Conservation (phyloP, 441 rosid species). For the Erodium chrysanthum region DNA sequence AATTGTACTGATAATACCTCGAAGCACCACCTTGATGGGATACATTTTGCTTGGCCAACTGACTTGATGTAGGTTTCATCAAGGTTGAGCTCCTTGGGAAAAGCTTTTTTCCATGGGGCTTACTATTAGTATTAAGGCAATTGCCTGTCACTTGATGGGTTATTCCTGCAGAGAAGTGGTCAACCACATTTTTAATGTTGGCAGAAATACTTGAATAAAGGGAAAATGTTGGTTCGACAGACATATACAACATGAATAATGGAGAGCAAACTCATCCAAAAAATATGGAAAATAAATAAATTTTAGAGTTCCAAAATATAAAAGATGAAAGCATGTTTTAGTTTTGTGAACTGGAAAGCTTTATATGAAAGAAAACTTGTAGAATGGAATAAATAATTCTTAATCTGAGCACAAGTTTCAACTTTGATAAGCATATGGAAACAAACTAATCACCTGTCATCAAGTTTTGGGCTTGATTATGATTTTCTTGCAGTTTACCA, state of each 20-base stretch:
- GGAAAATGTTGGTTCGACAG: neutral
- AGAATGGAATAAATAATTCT: neutral
- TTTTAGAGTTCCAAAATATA: neutral
- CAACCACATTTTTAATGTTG: conserved; percentile 1
- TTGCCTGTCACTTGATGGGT: conserved; percentile 26
- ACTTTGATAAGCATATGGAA: neutral
- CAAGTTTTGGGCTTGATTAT: conserved; percentile 23
- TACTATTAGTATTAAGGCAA: conserved; percentile 32
- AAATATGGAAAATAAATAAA: neutral
- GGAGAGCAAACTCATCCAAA: neutral
- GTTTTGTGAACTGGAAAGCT: conserved; percentile 5
- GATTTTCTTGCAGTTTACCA: conserved; percentile 24
- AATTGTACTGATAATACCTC: conserved; percentile 30
- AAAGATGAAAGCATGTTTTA: neutral
- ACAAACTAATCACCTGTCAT: conserved; percentile 27
- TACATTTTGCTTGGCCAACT: conserved; percentile 70
- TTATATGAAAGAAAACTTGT: neutral
- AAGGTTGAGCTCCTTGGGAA: conserved; percentile 69
- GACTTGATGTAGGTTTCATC: conserved; percentile 91
- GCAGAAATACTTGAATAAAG: neutral
- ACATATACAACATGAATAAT: neutral
- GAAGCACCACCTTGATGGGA: conserved; percentile 28
- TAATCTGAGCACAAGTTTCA: neutral
- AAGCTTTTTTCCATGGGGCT: conserved; percentile 27
- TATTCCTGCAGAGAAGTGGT: conserved; percentile 30